Conservation (phyloP, 148 eudicot genomes). For the Rhododendron vialii region DNA sequence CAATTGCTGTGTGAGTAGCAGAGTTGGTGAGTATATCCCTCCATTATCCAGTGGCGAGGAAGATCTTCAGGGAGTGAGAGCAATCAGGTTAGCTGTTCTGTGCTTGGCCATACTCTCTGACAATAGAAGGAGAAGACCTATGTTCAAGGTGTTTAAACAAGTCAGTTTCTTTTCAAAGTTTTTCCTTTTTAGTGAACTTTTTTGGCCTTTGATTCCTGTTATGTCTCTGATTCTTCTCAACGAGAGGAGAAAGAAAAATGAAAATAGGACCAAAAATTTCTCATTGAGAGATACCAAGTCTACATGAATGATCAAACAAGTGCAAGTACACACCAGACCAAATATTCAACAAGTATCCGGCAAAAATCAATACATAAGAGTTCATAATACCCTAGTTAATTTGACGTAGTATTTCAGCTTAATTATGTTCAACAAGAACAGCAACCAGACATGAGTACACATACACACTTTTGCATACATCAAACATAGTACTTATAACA, state of each 20-base stretch:
- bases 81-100: no score
- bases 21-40: no score
- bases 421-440: neutral
- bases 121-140: no score
- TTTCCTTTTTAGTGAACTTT: neutral
- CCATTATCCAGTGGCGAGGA: no score
- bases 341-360: neutral
- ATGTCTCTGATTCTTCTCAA: no score
- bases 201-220: no score
- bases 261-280: neutral
- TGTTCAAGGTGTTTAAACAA: no score
- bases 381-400: neutral
- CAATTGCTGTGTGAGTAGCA: no score
- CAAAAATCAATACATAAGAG: conserved; percentile 6
- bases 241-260: neutral
- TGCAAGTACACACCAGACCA: neutral
- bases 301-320: neutral
- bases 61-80: no score
- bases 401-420: neutral
- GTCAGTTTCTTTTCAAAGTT: no score
- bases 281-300: neutral
- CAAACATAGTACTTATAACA: neutral
- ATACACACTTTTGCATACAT: neutral
- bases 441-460: neutral
- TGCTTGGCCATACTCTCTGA: no score